Percentiles rank a stretch among this genome's conserved stretches.
phyloP scores from a whole-genome alignment of 2,329 filamentous ascomycete genomes.

The Colletotrichum incanum region DNA sequence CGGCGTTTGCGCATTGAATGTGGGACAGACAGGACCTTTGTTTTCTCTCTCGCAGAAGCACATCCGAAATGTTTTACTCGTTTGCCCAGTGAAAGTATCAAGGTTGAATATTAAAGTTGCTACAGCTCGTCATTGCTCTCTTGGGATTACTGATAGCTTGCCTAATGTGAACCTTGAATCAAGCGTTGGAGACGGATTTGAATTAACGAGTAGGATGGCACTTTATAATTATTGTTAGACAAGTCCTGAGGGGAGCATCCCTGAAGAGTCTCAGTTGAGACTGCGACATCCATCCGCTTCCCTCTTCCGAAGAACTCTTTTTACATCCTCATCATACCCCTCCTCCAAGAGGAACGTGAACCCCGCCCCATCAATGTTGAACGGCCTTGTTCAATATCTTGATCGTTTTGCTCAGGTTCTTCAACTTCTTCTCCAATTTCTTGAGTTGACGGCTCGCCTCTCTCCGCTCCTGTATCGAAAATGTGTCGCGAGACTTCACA shows the following conservation, averaged over 20 bases:
- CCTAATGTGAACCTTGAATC: background rate
- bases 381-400: conserved; percentile 14
- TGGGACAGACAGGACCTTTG: background rate
- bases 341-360: background rate
- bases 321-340: background rate
- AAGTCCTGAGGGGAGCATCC: background rate
- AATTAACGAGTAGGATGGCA: background rate
- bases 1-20: background rate
- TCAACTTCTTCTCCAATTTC: conserved; percentile 13
- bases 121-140: background rate
- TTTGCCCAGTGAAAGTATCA: background rate
- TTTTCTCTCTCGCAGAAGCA: background rate
- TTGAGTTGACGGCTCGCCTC: conserved; percentile 3
- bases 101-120: background rate
- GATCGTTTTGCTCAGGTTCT: conserved; percentile 10
- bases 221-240: no score
- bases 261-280: background rate
- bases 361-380: background rate
- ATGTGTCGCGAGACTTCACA: background rate
- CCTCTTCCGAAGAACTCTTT: background rate
- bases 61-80: background rate
- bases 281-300: no score
- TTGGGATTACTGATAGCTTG: background rate
- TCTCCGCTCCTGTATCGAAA: background rate
- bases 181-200: background rate